Evolutionary conservation across 495 filamentous ascomycete genomes (phyloP), one percentile per base, ranked within the genome.

Genomic region (Amphirosellinia nigrospora): DNA sequence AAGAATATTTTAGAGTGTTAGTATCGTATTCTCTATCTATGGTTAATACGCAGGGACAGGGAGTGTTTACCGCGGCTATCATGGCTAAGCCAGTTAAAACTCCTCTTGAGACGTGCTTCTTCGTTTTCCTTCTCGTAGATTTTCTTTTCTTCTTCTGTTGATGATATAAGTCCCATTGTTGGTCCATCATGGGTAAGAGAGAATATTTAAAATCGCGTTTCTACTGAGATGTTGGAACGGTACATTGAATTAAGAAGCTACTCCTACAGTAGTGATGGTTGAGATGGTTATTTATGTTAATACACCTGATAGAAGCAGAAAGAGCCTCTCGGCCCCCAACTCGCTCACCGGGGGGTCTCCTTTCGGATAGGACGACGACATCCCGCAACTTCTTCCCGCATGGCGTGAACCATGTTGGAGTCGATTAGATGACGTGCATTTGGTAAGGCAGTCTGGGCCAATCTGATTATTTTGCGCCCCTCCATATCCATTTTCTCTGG

Each of bases 31-130:
- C 2, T 34, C 28, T 36, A 19, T 34, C 30, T n/a, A 36, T 56
- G 15, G 53, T 36, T 56, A n/a, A 8, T 56, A 36, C 26, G 7
- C 19, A 34, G 15, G 53, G 32, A 32, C 36, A 36, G 30, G 36
- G 30, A 7, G 53, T 36, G 19, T 30, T 0, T 6, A 56, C 53
- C 53, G 53, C 53, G 53, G n/a, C 36, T 36, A 36, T 56, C 53
- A 34, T 36, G 53, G 53, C 30, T 23, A n/a, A 56, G 53, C 28
- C 53, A 56, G 53, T 56, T 56, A 9, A 56, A 56, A 7, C 53
- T 16, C 19, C 26, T 56, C 11, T 21, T n/a, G 9, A 56, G 30
- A 36, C 10, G 16, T 3, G 53, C 53, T 7, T 56, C 28, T n/a
- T 56, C 7, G 9, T 56, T 56, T 8, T 56, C 53, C 16, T 36